Base-by-base conservation (phyloP, 179 eudicot genomes). In the Gypsophila paniculata region DNA sequence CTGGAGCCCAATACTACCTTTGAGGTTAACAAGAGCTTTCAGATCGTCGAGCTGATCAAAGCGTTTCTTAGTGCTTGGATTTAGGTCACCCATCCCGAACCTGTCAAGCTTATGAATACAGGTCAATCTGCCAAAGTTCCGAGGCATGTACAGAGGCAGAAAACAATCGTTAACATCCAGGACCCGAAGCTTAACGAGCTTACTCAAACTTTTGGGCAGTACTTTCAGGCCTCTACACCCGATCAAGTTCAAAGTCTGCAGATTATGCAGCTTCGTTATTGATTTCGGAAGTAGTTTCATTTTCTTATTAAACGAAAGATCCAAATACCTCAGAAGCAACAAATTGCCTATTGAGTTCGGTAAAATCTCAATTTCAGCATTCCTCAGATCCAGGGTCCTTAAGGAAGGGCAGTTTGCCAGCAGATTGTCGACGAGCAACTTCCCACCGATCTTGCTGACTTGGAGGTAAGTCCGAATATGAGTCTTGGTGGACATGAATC, bases 131-230 rank as follows among this genome's bases (percentile, higher is more conserved):
- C 75, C 78, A 55, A 82, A 71, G 29, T 77, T 71, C 39, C 19
- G 8, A 60, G 88, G 86, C 80, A 74, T 74, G 22, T 18, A 29
- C 26, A 8, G 58, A n/a, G 79, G 36, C 14, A 17, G 17, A 0
- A 21, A 22, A 48, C 80, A 78, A 2, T 65, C 44, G 5, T 21
- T 11, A 19, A 72, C 71, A 59, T 81, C 72, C 21, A 85, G 73
- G 61, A 81, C 71, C 34, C 80, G 66, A 25, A 85, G 81, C 61
- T 72, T 81, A n/a, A 52, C 68, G 18, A 83, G 15, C 26, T 55
- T 76, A 8, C 66, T 39, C 75, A 82, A 58, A 22, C 32, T 73
- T 14, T 26, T 8, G 3, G 88, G 88, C 51, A 85, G 32, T 72
- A 69, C 54, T 22, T 0, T 46, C 1, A 85, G 46, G 54, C 70